A percentile compares a stretch with the other conserved stretches of the same genome.
phyloP scores from a whole-genome alignment of 768 basidiomycete genomes.

The Tylopilus rubrobrunneus region DNA sequence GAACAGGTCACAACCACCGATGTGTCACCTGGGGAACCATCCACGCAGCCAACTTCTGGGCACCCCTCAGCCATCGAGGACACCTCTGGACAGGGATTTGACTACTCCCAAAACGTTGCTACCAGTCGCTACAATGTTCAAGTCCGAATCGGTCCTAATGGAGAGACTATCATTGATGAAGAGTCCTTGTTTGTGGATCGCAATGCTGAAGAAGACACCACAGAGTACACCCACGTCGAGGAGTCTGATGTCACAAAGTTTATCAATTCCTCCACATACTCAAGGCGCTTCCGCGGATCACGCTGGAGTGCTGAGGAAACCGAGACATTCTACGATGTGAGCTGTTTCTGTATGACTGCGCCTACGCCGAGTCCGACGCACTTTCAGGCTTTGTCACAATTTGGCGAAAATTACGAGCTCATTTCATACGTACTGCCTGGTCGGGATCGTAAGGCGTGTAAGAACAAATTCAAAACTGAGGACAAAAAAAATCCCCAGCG shows the following conservation, averaged over 20 bases:
- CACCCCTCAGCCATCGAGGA: conserved; percentile 30
- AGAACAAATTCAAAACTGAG: conserved; percentile 90
- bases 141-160: conserved; percentile 82
- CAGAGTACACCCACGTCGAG: conserved; percentile 71
- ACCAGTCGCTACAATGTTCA: conserved; percentile 79
- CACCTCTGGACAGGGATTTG: conserved; percentile 58
- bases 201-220: conserved; percentile 60
- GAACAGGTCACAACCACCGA: conserved; percentile 6
- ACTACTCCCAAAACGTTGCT: conserved; percentile 61
- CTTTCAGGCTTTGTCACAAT: conserved; percentile 79
- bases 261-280: conserved; percentile 78
- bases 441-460: conserved; percentile 84
- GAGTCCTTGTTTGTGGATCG: conserved; percentile 80
- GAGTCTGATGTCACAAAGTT: conserved; percentile 84
- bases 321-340: conserved; percentile 79
- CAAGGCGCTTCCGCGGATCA: conserved; percentile 74
- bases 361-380: conserved; percentile 4
- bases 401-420: conserved; percentile 90
- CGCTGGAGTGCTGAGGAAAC: conserved; percentile 92
- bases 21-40: conserved; percentile 5
- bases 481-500: conserved; percentile 76
- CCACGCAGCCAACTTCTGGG: conserved; percentile 17
- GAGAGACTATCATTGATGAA: conserved; percentile 84
- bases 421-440: conserved; percentile 83
- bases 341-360: conserved; percentile 21